Base-by-base conservation (phyloP, 1,284 basidiomycete genomes). In the Salmacisia buchloeana region DNA sequence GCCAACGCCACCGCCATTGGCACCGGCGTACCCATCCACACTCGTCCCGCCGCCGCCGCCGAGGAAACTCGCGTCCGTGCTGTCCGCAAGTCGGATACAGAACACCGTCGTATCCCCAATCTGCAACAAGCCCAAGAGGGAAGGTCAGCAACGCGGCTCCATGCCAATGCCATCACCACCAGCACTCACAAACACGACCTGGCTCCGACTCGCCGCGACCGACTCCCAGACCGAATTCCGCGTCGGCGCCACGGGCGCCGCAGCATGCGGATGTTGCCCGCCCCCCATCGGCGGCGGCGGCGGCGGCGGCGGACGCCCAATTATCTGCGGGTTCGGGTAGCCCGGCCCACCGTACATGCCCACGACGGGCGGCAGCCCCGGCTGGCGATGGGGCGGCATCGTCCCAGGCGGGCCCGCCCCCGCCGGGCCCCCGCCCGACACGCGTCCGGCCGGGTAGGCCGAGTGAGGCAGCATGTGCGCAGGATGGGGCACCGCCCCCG, bases 211-310 rank as follows among this genome's bases (percentile, higher is more conserved):
- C 29, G 74, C 69, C 0, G 69, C 66, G 1, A 77, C 72, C 12
- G 69, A 72, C 56, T 78, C 77, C 69, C 76, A 72, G 35, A 74
- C 69, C 0, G 76, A 74, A 25, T 75, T 76, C 23, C 70, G 72
- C 59, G n/a, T n/a, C n/a, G n/a, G n/a, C n/a, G n/a, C n/a, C n/a
- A n/a, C n/a, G n/a, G n/a, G n/a, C n/a, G n/a, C n/a, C n/a, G n/a
- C n/a, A n/a, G n/a, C n/a, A n/a, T n/a, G n/a, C n/a, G n/a, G n/a
- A n/a, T n/a, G n/a, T n/a, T n/a, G n/a, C 69, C 49, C 27, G 29
- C 25, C 15, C 9, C 27, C 27, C 13, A 31, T 25, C 49, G 25
- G 27, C 27, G 49, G 18, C 49, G 39, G 25, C 2, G 21, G 71
- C 54, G 66, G 69, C 13, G 67, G 66, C 9, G 67, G 65, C 29